Base-by-base conservation (phyloP, 192 early-diverging fungal species). In the Umbelopsis isabellina region DNA sequence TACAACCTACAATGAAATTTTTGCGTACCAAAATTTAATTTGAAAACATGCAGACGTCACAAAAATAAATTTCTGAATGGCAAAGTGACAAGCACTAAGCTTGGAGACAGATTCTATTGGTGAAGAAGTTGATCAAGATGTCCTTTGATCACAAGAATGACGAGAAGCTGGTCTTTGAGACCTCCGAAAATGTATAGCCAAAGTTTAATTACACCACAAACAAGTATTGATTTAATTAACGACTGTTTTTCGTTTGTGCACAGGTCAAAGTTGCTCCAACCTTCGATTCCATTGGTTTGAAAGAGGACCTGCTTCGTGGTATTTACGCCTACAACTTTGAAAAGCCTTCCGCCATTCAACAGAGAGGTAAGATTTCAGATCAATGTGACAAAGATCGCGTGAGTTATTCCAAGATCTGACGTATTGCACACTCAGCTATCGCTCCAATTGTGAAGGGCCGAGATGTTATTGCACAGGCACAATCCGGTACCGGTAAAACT, bases 381-480 rank as follows among this genome's bases (percentile, higher is more conserved):
- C 4, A 3, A 2, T 61, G 37, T 61, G 16, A 61, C 55, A 61
- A 1, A 16, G 25, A 18, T 35, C 25, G 25, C 13, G 25, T 61
- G 12, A 18, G 1, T 30, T 52, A 9, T 25, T 25, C 21, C 21
- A 52, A 21, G 51, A 52, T 52, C 25, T 52, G 22, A 52, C 21
- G 21, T 0, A 21, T 22, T 52, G 6, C 4, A 52, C 37, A 41
- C 25, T 52, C 51, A 61, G 97, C 96, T 66, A 98, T 98, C 72
- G 84, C 95, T 77, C 97, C 97, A 66, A 92, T 99, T 61, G 85
- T 98, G 71, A 95, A 94, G 87, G 91, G 88, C 52, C 92, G 89
- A 82, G 98, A 99, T 86, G 97, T 99, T 67, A 99, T 99, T 87
- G 98, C 98, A 65, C 98, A 99, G 89, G 98, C 98, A 37, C 97